These are phyloP conservation scores for Crassisporium funariophilum DNA, from an alignment of 768 basidiomycete genomes.

Conservation along the genomic window DNA sequence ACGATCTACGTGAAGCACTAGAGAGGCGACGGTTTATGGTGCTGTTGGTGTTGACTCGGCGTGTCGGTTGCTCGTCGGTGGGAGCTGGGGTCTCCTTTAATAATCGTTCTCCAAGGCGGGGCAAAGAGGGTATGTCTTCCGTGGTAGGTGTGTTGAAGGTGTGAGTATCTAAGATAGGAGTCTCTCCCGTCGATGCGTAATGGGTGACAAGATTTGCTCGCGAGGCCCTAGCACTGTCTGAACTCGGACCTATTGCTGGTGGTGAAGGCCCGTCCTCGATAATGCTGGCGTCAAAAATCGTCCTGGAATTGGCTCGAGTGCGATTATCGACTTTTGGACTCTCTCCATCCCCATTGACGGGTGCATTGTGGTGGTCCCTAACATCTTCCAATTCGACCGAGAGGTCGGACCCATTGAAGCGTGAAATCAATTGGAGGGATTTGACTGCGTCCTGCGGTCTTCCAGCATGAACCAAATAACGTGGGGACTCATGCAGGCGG, in stretches of 20 bases:
- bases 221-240: constrained; percentile 7
- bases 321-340: constrained; percentile 7
- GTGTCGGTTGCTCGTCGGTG: not conserved
- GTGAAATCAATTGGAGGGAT: constrained; percentile 80
- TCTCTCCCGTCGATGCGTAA: constrained; percentile 39
- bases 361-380: constrained; percentile 38
- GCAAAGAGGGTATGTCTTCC: constrained; percentile 5
- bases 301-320: constrained; percentile 30
- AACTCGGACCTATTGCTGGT: constrained; percentile 9
- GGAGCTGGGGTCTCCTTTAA: constrained; percentile 3
- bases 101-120: constrained; percentile 1
- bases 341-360: not conserved
- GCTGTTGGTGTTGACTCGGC: not conserved
- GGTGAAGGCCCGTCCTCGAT: constrained; percentile 25
- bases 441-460: constrained; percentile 83
- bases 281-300: constrained; percentile 34
- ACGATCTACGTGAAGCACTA: constrained; percentile 35
- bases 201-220: constrained; percentile 22
- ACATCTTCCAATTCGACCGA: constrained; percentile 75
- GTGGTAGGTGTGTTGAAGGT: constrained; percentile 27
- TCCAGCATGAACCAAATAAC: constrained; percentile 89
- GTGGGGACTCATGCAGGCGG: constrained; percentile 91
- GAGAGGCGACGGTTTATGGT: constrained; percentile 20
- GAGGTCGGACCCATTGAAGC: constrained; percentile 79
- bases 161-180: constrained; percentile 30